Evolutionary conservation across 768 basidiomycete genomes (phyloP), one percentile per base, ranked within the genome.

Genomic region (Polyporus arcularius): DNA sequence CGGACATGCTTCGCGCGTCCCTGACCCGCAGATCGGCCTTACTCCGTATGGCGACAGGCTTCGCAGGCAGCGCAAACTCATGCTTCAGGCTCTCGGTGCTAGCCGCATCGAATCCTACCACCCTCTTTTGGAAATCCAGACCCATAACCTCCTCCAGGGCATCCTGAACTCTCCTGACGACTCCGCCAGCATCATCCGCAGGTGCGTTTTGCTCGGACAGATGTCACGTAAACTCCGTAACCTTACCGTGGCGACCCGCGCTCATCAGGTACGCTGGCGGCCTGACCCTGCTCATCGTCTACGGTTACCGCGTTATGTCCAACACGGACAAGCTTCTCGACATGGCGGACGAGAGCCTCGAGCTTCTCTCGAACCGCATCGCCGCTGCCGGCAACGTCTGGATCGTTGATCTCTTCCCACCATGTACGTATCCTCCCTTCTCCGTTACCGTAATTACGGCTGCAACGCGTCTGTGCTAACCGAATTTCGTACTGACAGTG

Each of bases 41-140:
- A 86, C 85, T 4, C 78, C 79, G 16, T 88, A 90, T 67, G 83
- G 84, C 38, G 85, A 87, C 61, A 78, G 79, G 67, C 79, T 78
- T 47, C 84, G 82, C 58, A 82, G 87, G 26, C 87, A 89, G 70
- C 84, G 89, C 66, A 82, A 74, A 65, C 80, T 90, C 45, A 82
- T 90, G 74, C 84, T 85, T 69, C 80, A 82, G 53, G 87, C 88
- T 6, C 79, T 91, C 40, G 82, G 83, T 40, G 62, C 76, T 31
- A 76, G 78, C 11, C 76, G 72, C 21, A 83, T 90, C 57, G 79
- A 82, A 9, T 68, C 73, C 4, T 91, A 89, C 70, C 74, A 84
- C 50, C 85, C 85, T 0, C 76, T 88, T 32, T 75, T 89, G 43
- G 74, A 80, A 64, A 79, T 79, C 40, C 82, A 82, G 66, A 88